phyloP scores from a whole-genome alignment of 2,329 filamentous ascomycete species.

The Colletotrichum sansevieriae region DNA sequence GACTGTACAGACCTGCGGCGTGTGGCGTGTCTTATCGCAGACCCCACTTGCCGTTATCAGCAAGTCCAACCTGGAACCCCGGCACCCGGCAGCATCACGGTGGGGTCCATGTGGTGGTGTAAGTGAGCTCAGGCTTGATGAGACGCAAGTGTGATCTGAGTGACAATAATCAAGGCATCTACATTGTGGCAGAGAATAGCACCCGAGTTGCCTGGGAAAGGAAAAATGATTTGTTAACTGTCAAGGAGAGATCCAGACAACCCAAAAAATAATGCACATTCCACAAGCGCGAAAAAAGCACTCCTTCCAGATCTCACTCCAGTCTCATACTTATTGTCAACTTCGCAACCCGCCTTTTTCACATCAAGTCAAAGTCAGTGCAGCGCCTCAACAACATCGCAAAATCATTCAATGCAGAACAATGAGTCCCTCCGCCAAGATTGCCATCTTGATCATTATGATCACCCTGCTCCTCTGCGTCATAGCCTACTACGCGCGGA shows the following conservation, averaged over 20 bases:
- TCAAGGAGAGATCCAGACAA: too few relatives aligned
- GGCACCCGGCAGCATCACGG: neutral
- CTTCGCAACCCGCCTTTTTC: neutral
- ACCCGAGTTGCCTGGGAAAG: too few relatives aligned
- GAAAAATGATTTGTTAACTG: too few relatives aligned
- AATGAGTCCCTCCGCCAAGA: conserved; percentile 48
- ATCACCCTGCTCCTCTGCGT: conserved; percentile 48
- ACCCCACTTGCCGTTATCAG: conserved; percentile 25
- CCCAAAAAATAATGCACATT: too few relatives aligned
- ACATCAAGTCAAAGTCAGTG: too few relatives aligned
- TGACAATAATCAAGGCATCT: too few relatives aligned
- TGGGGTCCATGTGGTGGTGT: neutral
- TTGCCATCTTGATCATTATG: conserved; percentile 51
- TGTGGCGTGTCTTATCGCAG: neutral
- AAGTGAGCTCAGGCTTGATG: neutral
- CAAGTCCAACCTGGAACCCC: neutral
- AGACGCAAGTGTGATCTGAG: too few relatives aligned
- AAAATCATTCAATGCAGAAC: neutral
- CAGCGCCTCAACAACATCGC: too few relatives aligned
- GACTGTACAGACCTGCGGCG: too few relatives aligned
- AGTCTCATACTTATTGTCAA: neutral
- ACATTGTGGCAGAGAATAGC: too few relatives aligned
- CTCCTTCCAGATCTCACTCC: neutral
- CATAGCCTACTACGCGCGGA: conserved; percentile 49
- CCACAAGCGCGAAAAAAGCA: neutral